Evolutionary conservation across 2,329 filamentous ascomycete species (phyloP).

Genomic region (Trematosphaeria pertusa): DNA sequence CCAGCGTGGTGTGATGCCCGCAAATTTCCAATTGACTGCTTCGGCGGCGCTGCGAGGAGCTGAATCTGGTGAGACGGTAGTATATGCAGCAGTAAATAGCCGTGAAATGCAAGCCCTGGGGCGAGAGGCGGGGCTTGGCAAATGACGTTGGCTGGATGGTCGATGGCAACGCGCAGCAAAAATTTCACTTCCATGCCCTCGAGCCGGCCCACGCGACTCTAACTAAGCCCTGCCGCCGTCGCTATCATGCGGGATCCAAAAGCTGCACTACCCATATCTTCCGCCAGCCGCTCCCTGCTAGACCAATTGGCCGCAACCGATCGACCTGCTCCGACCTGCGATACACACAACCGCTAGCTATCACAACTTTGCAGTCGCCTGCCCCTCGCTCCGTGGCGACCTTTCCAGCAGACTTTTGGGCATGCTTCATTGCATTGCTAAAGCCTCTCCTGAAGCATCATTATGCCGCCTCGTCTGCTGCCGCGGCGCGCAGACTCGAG

Average conservation of each 20-base stretch:
- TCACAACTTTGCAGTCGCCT: conserved; percentile 1
- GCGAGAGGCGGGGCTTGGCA: neutral
- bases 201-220: neutral
- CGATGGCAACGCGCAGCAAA: neutral
- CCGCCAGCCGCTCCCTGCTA: conserved; percentile 1
- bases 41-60: neutral
- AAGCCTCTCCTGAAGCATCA: neutral
- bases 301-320: conserved; percentile 2
- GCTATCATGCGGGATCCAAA: neutral
- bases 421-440: neutral
- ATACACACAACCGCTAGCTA: neutral
- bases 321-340: conserved; percentile 2
- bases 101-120: neutral
- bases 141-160: neutral
- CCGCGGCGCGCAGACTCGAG: conserved; percentile 23
- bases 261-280: conserved; percentile 3
- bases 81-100: too few species aligned
- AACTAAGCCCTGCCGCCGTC: neutral
- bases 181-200: conserved; percentile 5
- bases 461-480: conserved; percentile 32
- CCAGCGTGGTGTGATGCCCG: conserved; percentile 14
- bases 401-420: too few species aligned
- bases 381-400: neutral
- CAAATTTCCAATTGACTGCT: too few species aligned
- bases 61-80: too few species aligned